These are phyloP conservation scores for Pulveroboletus frians DNA, from an alignment of 768 basidiomycete species.

Conservation along the genomic window DNA sequence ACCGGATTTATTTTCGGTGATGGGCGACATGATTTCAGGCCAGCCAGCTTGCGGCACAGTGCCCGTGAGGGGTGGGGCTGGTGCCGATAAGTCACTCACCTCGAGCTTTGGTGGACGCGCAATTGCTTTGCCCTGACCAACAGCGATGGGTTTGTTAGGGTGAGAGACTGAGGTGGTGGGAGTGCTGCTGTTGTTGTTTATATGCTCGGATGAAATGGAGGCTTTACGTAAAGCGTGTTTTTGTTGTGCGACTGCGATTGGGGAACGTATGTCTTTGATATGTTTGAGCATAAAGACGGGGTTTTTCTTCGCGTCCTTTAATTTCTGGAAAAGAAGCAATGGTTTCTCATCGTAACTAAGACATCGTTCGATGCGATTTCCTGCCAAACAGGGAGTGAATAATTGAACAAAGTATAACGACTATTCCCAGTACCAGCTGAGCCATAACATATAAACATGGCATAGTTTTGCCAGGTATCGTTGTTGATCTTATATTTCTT, in stretches of 20 bases:
- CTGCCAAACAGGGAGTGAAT: conserved; percentile 29
- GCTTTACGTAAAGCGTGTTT: conserved; percentile 90
- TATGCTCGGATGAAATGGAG: conserved; percentile 35
- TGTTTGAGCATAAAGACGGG: conserved; percentile 99
- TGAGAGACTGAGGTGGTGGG: conserved; percentile 17
- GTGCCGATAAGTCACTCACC: conserved; percentile 54
- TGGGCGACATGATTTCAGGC: conserved; percentile 69
- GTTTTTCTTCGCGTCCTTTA: conserved; percentile 96
- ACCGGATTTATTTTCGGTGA: conserved; percentile 43
- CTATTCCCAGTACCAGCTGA: conserved; percentile 56
- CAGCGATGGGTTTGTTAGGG: conserved; percentile 21
- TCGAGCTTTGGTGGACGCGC: conserved; percentile 66
- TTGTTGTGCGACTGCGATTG: conserved; percentile 93
- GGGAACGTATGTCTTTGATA: conserved; percentile 90
- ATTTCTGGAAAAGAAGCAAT: conserved; percentile 90
- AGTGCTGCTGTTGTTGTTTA: conserved; percentile 14
- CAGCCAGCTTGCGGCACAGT: conserved; percentile 68
- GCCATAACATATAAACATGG: conserved; percentile 99
- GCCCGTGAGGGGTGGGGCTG: conserved; percentile 51
- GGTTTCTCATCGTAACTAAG: conserved; percentile 98
- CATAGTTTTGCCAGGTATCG: conserved; percentile 98
- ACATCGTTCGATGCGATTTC: conserved; percentile 84
- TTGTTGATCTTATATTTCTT: conserved; percentile 99
- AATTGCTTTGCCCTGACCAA: conserved; percentile 30
- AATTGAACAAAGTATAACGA: background rate